Evolutionary conservation across 2,329 filamentous ascomycete genomes (phyloP).

Genomic region (Alternaria metachromatica): DNA sequence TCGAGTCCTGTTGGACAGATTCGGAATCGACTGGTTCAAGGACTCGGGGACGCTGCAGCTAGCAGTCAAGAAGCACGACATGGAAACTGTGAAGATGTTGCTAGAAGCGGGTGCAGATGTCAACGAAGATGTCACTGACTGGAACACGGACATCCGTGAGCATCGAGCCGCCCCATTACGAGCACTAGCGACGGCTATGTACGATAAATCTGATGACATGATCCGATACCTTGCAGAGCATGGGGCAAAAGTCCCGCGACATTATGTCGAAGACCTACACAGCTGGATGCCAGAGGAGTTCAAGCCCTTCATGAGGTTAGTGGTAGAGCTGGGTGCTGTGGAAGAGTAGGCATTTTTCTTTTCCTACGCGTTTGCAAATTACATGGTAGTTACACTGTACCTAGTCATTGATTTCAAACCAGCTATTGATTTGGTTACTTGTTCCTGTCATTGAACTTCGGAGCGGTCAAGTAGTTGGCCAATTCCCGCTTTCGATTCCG

Average conservation of each 20-base stretch:
- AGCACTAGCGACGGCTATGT: conserved; percentile 8
- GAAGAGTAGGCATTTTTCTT: not conserved
- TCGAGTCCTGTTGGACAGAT: conserved; percentile 1
- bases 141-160: conserved; percentile 8
- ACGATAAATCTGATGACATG: conserved; percentile 14
- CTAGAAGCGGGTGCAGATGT: conserved; percentile 11
- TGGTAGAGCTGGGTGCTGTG: conserved; percentile 9
- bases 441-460: not conserved
- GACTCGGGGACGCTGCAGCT: conserved; percentile 8
- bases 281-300: not conserved
- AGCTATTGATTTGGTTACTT: not conserved
- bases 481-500: not conserved
- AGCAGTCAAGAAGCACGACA: conserved; percentile 9
- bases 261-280: conserved; percentile 6
- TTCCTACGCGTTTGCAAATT: not conserved
- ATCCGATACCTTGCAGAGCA: conserved; percentile 11
- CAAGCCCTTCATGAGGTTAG: not conserved
- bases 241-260: conserved; percentile 5
- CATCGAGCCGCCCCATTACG: conserved; percentile 7
- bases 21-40: conserved; percentile 10
- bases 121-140: conserved; percentile 4
- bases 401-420: not conserved
- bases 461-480: not conserved
- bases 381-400: not conserved
- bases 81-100: conserved; percentile 11